Percentiles rank a stretch among this genome's conserved stretches.
Evolutionary conservation across 2,329 filamentous ascomycete genomes (phyloP).

Genomic region (Arthrobotrys sphaeroides): DNA sequence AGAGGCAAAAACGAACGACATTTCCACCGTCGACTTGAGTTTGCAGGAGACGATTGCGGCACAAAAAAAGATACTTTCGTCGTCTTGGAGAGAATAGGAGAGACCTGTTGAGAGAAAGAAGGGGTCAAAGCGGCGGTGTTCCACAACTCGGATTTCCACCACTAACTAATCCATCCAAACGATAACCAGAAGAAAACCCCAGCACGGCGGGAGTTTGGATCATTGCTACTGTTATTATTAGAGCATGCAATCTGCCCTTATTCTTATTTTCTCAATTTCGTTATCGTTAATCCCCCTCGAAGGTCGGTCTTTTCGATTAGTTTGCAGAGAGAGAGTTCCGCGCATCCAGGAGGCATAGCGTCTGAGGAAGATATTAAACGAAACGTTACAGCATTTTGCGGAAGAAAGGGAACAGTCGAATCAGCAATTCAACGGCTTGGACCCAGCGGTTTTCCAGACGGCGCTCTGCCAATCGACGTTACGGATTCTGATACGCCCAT

Average conservation of each 20-base stretch:
- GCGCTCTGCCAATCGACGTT: conserved; percentile 17
- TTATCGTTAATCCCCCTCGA: conserved; percentile 30
- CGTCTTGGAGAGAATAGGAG: conserved; percentile 36
- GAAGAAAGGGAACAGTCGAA: conserved; percentile 8
- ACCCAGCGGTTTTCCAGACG: conserved; percentile 19
- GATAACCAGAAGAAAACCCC: conserved; percentile 2
- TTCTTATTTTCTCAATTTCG: conserved; percentile 33
- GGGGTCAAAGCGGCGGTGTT: conserved; percentile 54
- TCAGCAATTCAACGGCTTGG: conserved; percentile 19
- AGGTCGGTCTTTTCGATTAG: conserved; percentile 19
- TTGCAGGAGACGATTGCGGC: conserved; percentile 19
- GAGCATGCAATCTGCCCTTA: conserved; percentile 51
- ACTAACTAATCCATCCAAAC: conserved; percentile 42
- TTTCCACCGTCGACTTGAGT: conserved; percentile 14
- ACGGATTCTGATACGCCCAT: conserved; percentile 15
- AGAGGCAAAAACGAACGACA: conserved; percentile 9
- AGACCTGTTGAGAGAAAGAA: conserved; percentile 34
- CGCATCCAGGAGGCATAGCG: conserved; percentile 24
- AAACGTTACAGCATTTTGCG: conserved; percentile 15
- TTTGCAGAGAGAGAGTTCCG: not conserved
- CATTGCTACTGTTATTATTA: conserved; percentile 44
- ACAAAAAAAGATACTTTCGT: conserved; percentile 8
- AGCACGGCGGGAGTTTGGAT: not conserved
- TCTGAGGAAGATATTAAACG: conserved; percentile 18
- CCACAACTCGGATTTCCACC: conserved; percentile 52